Percentiles rank a stretch among this genome's conserved stretches.
Evolutionary conservation across 805 yeast genomes (phyloP).

Genomic region (Pichia nanzhaoensis): DNA sequence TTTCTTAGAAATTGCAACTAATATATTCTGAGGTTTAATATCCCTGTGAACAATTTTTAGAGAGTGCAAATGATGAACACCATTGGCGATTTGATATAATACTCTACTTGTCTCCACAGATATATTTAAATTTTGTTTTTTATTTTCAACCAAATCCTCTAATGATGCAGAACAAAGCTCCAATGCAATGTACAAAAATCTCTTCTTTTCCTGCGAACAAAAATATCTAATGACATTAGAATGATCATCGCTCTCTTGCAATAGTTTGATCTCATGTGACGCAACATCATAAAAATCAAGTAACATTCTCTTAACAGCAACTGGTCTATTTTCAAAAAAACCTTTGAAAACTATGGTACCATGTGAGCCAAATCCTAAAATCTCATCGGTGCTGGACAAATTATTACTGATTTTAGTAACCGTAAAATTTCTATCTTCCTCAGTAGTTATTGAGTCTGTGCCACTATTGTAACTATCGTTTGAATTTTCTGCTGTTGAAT

Average conservation of each 20-base stretch:
- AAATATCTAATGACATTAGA: constrained; percentile 90
- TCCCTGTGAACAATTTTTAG: constrained; percentile 92
- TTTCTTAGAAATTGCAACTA: constrained; percentile 67
- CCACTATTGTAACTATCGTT: neutral
- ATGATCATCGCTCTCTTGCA: constrained; percentile 95
- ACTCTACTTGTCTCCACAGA: constrained; percentile 44
- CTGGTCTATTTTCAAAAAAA: constrained; percentile 84
- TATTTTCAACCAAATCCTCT: constrained; percentile 68
- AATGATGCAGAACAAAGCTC: constrained; percentile 86
- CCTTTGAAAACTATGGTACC: constrained; percentile 95
- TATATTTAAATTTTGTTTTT: constrained; percentile 37
- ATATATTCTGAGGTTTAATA: constrained; percentile 87
- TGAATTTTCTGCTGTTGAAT: constrained; percentile 4
- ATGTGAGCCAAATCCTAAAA: constrained; percentile 94
- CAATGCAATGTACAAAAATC: constrained; percentile 85
- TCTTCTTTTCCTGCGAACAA: constrained; percentile 86
- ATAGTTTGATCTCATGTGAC: constrained; percentile 76
- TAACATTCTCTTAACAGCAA: constrained; percentile 91
- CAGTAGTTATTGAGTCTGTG: neutral
- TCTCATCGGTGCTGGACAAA: constrained; percentile 57
- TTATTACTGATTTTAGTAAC: constrained; percentile 30
- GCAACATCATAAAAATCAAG: constrained; percentile 92
- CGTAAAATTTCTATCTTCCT: neutral
- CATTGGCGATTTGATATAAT: constrained; percentile 71
- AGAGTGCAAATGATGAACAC: constrained; percentile 80